Conservation (phyloP, 352 stramenopile species). For the Pythium brachiatum region DNA sequence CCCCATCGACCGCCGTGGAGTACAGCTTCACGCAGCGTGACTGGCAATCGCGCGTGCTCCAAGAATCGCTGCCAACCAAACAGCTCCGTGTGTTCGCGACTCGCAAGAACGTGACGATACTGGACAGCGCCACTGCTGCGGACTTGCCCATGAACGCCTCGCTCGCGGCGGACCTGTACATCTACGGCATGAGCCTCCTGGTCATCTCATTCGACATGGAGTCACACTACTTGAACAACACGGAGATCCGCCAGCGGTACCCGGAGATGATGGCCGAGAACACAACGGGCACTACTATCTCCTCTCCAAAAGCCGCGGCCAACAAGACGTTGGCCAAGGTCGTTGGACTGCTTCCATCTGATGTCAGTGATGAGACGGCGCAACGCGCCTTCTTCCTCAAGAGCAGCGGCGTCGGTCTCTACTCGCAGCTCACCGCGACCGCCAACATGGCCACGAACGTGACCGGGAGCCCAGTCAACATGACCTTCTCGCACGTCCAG, state of each 20-base stretch:
- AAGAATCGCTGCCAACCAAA: background rate
- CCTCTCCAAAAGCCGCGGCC: background rate
- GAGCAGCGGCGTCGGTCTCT: background rate
- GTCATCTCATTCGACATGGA: background rate
- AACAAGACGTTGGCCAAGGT: background rate
- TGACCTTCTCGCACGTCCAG: conserved; percentile 11
- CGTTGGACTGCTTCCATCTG: background rate
- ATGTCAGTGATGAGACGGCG: background rate
- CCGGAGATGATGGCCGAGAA: no score
- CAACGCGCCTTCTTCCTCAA: conserved; percentile 5
- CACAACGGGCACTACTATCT: no score
- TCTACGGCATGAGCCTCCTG: background rate
- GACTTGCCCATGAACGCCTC: conserved; percentile 8
- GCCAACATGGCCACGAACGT: background rate
- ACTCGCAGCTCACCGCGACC: background rate
- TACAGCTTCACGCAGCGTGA: conserved; percentile 5
- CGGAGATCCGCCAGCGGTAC: background rate
- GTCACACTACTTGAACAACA: background rate
- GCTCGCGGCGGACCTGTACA: conserved; percentile 1
- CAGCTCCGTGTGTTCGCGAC: background rate
- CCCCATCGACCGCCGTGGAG: background rate
- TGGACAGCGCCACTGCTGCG: background rate
- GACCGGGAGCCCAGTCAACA: background rate
- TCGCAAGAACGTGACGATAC: background rate
- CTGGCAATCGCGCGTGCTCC: conserved; percentile 5